Conservation (phyloP, 306 rosid genomes). For the Dryas drummondii region DNA sequence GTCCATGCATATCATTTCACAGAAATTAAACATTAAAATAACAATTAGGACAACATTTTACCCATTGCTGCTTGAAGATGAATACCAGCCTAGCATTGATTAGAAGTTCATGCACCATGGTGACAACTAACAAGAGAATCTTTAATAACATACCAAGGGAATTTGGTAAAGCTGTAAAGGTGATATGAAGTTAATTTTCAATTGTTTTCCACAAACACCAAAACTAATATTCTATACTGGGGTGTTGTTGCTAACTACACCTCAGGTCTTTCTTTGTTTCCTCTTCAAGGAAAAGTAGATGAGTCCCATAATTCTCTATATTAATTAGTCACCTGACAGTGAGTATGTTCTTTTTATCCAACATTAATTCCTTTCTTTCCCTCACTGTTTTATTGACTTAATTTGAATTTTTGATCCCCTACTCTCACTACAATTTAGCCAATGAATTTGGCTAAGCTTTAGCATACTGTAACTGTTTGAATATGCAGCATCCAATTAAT, state of each 20-base stretch:
- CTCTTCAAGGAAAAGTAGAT: constrained; percentile 14
- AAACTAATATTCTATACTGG: not conserved
- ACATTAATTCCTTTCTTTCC: constrained; percentile 26
- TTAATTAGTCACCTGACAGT: constrained; percentile 24
- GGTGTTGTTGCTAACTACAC: no score
- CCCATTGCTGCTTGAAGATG: not conserved
- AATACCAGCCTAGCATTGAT: constrained; percentile 13
- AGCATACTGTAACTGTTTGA: not conserved
- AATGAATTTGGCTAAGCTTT: constrained; percentile 9
- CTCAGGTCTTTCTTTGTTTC: not conserved
- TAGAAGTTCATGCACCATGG: not conserved
- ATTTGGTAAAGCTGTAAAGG: not conserved
- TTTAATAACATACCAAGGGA: not conserved
- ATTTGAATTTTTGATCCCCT: constrained; percentile 14
- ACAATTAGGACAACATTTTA: not conserved
- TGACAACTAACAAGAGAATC: constrained; percentile 28
- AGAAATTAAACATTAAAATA: no score
- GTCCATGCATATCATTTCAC: no score
- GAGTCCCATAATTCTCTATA: constrained; percentile 20
- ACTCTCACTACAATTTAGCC: constrained; percentile 24
- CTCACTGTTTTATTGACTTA: constrained; percentile 12
- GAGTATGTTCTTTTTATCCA: constrained; percentile 24
- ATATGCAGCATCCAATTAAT: not conserved
- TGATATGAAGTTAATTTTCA: not conserved
- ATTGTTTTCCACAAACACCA: constrained; percentile 16